Evolutionary conservation across 805 yeast species (phyloP).

Genomic region (Nematodospora valgi): DNA sequence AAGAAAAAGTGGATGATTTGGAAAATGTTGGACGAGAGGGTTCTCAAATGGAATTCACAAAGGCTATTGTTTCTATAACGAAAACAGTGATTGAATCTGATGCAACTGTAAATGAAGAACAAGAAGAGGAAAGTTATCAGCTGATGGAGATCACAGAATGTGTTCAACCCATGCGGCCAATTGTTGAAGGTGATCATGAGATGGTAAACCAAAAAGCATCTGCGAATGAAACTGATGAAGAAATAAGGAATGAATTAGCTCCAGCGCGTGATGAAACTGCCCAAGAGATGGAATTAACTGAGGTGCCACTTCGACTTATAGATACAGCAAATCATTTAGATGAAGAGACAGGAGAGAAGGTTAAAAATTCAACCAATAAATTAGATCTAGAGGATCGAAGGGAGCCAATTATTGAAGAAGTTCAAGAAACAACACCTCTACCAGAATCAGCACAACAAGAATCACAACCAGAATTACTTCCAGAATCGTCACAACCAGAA

Average conservation of each 20-base stretch:
- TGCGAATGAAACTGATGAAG: background rate
- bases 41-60: background rate
- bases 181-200: background rate
- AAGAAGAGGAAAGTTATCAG: constrained; percentile 12
- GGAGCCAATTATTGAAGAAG: no score
- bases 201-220: no score
- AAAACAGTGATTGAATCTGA: background rate
- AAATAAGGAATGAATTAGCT: background rate
- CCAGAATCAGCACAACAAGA: no score
- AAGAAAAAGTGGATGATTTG: background rate
- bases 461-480: no score
- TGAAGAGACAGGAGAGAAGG: background rate
- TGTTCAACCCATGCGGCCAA: background rate
- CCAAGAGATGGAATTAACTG: constrained; percentile 13
- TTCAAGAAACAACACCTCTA: no score
- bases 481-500: no score
- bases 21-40: background rate
- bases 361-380: no score
- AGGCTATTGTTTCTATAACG: background rate
- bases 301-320: constrained; percentile 7
- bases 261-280: background rate
- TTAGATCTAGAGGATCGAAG: no score
- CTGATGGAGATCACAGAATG: constrained; percentile 1
- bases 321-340: background rate
- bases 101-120: background rate